Percentiles rank a stretch among this genome's conserved stretches.
Evolutionary conservation across 495 filamentous ascomycete species (phyloP).

Genomic region (Talaromyces nanjingensis): DNA sequence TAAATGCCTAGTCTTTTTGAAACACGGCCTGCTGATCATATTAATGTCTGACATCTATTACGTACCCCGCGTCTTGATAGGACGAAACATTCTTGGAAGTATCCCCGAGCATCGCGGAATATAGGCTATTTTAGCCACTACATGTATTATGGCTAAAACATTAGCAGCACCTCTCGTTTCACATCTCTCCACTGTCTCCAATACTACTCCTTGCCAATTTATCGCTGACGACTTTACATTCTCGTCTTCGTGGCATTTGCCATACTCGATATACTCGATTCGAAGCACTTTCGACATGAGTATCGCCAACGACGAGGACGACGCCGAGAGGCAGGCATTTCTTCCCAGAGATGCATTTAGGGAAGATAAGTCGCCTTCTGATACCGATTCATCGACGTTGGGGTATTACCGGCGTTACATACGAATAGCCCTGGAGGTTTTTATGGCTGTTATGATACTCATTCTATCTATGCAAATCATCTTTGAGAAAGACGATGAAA

Average conservation of each 20-base stretch:
- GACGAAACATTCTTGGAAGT: background rate
- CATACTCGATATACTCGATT: background rate
- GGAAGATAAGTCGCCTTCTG: background rate
- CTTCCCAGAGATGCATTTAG: background rate
- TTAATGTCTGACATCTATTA: background rate
- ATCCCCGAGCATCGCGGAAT: background rate
- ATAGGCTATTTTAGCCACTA: background rate
- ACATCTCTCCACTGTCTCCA: background rate
- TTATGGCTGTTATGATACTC: background rate
- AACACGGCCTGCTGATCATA: background rate
- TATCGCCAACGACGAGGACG: background rate
- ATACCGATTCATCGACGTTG: background rate
- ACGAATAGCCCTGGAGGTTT: background rate
- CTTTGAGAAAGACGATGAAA: background rate
- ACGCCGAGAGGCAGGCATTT: slow-evolving; percentile 1
- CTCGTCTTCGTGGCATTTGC: background rate
- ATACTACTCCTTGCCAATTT: no score
- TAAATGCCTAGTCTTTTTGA: background rate
- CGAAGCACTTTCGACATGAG: background rate
- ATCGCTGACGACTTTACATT: no score
- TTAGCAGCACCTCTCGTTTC: background rate
- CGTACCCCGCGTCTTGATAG: background rate
- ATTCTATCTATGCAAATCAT: background rate
- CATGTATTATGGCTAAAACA: background rate
- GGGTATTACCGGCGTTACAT: background rate